A percentile compares a stretch with the other conserved stretches of the same genome.
phyloP scores from a whole-genome alignment of 805 yeast genomes.

The Nakazawaea ishiwadae region DNA sequence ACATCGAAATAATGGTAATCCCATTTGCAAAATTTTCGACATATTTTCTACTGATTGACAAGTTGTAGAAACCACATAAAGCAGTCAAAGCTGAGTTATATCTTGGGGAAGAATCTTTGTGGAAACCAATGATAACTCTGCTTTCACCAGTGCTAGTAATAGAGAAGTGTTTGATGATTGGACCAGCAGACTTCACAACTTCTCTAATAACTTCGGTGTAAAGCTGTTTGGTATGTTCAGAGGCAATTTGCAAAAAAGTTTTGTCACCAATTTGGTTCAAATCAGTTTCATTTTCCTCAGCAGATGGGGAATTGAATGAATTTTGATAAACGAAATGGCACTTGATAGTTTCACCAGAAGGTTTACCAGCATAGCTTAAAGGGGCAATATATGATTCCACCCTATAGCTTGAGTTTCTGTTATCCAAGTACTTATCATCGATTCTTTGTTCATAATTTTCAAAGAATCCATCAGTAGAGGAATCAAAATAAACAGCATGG shows the following conservation, averaged over 20 bases:
- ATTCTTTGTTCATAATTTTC: conserved; percentile 64
- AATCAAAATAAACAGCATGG: conserved; percentile 89
- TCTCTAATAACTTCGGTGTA: conserved; percentile 69
- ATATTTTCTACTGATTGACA: conserved; percentile 81
- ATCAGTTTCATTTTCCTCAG: conserved; percentile 37
- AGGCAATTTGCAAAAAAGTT: conserved; percentile 72
- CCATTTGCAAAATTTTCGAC: conserved; percentile 94
- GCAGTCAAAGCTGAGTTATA: conserved; percentile 85
- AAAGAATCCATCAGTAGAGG: conserved; percentile 47
- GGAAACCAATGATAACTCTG: conserved; percentile 84
- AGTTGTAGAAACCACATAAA: conserved; percentile 82
- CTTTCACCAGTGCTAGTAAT: conserved; percentile 78
- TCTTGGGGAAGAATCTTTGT: conserved; percentile 77
- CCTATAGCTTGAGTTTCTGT: conserved; percentile 46
- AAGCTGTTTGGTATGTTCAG: conserved; percentile 71
- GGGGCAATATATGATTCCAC: conserved; percentile 78
- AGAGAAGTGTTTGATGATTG: conserved; percentile 84
- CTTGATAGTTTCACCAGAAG: conserved; percentile 39
- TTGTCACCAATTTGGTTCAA: conserved; percentile 71
- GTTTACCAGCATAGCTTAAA: conserved; percentile 33
- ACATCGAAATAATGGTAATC: conserved; percentile 79
- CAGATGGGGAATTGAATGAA: conserved; percentile 10
- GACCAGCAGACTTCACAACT: conserved; percentile 78
- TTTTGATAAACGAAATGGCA: conserved; percentile 78
- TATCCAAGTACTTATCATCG: conserved; percentile 77